Conservation (phyloP, 2,329 filamentous ascomycete species). For the Trichoderma gracile region DNA sequence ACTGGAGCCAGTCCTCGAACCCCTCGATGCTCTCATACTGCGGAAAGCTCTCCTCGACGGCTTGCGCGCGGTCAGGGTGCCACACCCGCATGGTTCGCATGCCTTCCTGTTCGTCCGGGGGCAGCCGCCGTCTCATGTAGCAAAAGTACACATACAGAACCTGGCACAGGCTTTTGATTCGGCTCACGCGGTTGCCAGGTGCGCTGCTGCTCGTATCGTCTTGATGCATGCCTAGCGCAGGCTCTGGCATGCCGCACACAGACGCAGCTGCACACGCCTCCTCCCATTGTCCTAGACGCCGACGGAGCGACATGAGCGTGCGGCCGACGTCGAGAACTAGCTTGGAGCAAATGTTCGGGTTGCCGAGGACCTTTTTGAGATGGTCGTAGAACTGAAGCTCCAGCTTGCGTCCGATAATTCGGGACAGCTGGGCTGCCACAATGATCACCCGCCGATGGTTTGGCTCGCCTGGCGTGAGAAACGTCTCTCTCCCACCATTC, state of each 20-base stretch:
- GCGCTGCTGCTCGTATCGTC: not conserved
- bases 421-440: constrained; percentile 14
- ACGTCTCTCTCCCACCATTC: not conserved
- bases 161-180: constrained; percentile 10
- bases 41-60: constrained; percentile 21
- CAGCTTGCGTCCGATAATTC: constrained; percentile 18
- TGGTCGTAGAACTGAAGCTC: constrained; percentile 21
- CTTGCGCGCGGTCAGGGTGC: not conserved
- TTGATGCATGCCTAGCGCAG: not conserved
- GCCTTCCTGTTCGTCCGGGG: not conserved
- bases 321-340: constrained; percentile 9
- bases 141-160: constrained; percentile 25
- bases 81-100: not conserved
- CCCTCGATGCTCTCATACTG: constrained; percentile 15
- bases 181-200: not conserved
- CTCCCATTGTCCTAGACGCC: not conserved
- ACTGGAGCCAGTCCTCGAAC: constrained; percentile 15
- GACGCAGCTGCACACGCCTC: not conserved
- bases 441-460: not conserved
- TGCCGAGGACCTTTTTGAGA: constrained; percentile 11
- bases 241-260: not conserved
- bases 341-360: constrained; percentile 5
- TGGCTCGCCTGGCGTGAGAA: not conserved
- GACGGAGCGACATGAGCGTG: constrained; percentile 20
- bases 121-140: constrained; percentile 15